Evolutionary conservation across 768 basidiomycete genomes (phyloP).

Genomic region (Ramaria rubella): DNA sequence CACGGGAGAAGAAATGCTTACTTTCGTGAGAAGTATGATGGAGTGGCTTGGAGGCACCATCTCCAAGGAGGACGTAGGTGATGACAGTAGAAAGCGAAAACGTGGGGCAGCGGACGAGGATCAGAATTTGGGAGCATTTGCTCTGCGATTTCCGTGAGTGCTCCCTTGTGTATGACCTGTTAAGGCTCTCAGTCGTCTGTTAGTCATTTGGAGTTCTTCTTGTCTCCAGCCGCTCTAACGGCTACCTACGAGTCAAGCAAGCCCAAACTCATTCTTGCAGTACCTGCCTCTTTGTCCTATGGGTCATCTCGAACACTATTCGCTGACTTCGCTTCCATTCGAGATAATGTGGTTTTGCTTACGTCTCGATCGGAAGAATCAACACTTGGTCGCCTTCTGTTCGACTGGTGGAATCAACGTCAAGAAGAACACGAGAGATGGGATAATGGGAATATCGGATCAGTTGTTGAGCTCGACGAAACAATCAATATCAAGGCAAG

Average conservation of each 20-base stretch:
- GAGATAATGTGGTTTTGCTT: constrained; percentile 82
- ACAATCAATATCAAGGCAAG: constrained; percentile 58
- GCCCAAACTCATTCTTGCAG: constrained; percentile 90
- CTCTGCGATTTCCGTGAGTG: constrained; percentile 80
- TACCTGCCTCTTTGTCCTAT: constrained; percentile 88
- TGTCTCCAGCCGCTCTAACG: constrained; percentile 71
- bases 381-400: constrained; percentile 71
- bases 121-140: constrained; percentile 77
- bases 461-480: constrained; percentile 76
- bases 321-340: constrained; percentile 73
- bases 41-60: constrained; percentile 98
- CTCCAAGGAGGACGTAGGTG: constrained; percentile 86
- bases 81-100: constrained; percentile 54
- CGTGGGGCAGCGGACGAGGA: constrained; percentile 64
- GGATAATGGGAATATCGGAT: constrained; percentile 87
- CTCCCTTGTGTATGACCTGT: not conserved
- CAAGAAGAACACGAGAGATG: constrained; percentile 80
- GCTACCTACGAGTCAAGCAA: constrained; percentile 79
- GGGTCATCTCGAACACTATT: constrained; percentile 87
- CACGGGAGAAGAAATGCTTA: constrained; percentile 88
- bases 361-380: constrained; percentile 75
- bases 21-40: constrained; percentile 94
- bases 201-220: constrained; percentile 91
- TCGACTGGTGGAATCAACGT: constrained; percentile 77
- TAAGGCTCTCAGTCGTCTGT: not conserved